Base-by-base conservation (phyloP, 2,329 filamentous ascomycete species). In the Clonostachys sp. region DNA sequence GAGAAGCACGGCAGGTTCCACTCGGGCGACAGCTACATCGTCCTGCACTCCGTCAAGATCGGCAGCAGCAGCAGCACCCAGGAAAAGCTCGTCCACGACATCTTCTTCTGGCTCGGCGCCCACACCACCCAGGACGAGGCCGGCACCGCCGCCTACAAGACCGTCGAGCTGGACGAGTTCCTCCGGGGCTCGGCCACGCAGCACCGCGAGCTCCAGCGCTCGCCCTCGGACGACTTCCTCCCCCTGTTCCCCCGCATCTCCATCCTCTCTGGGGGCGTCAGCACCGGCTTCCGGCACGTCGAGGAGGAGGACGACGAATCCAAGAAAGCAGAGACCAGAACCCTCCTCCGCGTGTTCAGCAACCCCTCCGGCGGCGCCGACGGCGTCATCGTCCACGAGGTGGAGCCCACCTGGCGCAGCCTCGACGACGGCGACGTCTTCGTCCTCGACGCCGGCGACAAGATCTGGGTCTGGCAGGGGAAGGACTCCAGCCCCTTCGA, bases 401-500 rank as follows among this genome's bases (percentile, higher is more conserved):
- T 87, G 2, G 73, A 80, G 51, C 80, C 83, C 4, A 74, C 67
- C 0, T 83, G 79, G 76, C 56, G 68, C 54, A 85, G 79, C 55
- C 71, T 87, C 34, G 82, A 86, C 54, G 82, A 86, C 49, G 68
- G 68, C 45, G 83, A 87, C 56, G 84, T 86, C 3, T 87, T 86
- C 53, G 69, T 87, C 13, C 62, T 86, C 41, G 83, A 87, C 54
- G 72, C 72, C 45, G 75, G 76, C 20, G 69, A 78, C 44, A 85
- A 86, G 67, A 83, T 87, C 53, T 86, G 79, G 73, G 79, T 86
- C 5, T 87, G 84, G 84, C 84, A 87, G 65, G 84, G 84, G 45
- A 74, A 72, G 55, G 73, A 72, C 40, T 84, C 81, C 58, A 82
- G 77, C 42, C 83, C 83, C 1, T 84, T 86, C 80, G 84, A 87